Conservation (phyloP, 2,329 filamentous ascomycete genomes). For the Fusarium pseudocircinatum region DNA sequence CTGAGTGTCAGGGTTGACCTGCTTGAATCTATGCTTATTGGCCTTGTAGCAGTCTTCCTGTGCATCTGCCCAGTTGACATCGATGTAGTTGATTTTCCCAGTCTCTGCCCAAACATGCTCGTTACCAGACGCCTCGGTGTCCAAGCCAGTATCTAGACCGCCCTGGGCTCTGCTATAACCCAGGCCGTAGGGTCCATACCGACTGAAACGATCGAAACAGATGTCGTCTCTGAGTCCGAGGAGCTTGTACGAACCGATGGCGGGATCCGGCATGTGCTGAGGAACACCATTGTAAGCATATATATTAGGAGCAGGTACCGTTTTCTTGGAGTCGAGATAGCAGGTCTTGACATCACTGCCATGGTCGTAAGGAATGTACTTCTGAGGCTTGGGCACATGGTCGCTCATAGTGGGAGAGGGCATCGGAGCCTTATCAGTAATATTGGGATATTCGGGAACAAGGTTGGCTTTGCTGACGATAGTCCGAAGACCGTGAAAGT, state of each 20-base stretch:
- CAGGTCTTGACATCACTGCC: constrained; percentile 67
- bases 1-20: constrained; percentile 52
- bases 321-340: constrained; percentile 69
- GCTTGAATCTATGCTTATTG: constrained; percentile 71
- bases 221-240: constrained; percentile 80
- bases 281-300: constrained; percentile 77
- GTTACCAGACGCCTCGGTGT: constrained; percentile 75
- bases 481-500: constrained; percentile 80
- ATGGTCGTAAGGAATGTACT: constrained; percentile 76
- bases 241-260: constrained; percentile 79
- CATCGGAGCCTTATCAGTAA: constrained; percentile 46
- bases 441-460: constrained; percentile 76
- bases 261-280: constrained; percentile 79
- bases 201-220: constrained; percentile 88
- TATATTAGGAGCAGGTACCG: constrained; percentile 67
- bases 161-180: constrained; percentile 81
- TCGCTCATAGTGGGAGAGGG: constrained; percentile 47
- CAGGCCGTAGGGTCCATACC: constrained; percentile 84
- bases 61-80: constrained; percentile 64
- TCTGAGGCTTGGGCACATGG: constrained; percentile 55
- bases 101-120: constrained; percentile 65
- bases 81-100: constrained; percentile 65
- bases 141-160: constrained; percentile 75
- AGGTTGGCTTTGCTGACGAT: constrained; percentile 72
- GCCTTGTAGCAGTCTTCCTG: constrained; percentile 64